A percentile compares a stretch with the other conserved stretches of the same genome.
These are phyloP conservation scores for Juncus effusus DNA, from an alignment of 176 grass and related monocot species.

Conservation along the genomic window DNA sequence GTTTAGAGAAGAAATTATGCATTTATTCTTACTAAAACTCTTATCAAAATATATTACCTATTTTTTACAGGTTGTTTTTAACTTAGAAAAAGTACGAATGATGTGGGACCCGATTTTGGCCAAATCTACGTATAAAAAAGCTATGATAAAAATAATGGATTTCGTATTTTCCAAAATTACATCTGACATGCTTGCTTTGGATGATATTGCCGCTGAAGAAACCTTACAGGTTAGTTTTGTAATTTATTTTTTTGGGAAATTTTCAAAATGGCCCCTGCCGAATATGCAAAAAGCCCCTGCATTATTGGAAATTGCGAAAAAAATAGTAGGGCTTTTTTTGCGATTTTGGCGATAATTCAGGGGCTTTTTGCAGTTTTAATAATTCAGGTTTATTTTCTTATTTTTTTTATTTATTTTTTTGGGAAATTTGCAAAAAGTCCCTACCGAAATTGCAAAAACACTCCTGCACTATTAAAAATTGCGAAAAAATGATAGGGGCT, in stretches of 20 bases:
- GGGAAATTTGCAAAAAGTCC: too few relatives aligned
- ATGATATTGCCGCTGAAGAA: slow-evolving; percentile 95
- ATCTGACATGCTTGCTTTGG: slow-evolving; percentile 85
- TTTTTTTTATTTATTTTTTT: not conserved
- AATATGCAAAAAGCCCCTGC: not conserved
- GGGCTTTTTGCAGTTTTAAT: not conserved
- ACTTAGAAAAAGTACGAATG: slow-evolving; percentile 85
- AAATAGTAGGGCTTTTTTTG: not conserved
- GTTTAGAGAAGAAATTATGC: slow-evolving; percentile 4
- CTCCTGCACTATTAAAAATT: too few relatives aligned
- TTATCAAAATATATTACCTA: too few relatives aligned
- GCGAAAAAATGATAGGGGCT: too few relatives aligned
- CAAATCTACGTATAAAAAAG: slow-evolving; percentile 69
- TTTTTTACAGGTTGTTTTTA: slow-evolving; percentile 62
- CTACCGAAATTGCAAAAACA: too few relatives aligned
- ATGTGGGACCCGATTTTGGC: slow-evolving; percentile 79
- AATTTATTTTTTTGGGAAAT: slow-evolving; percentile 18
- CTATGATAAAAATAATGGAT: slow-evolving; percentile 67
- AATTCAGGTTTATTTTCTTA: slow-evolving; percentile 1
- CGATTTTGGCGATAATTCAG: not conserved
- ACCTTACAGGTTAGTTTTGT: slow-evolving; percentile 64
- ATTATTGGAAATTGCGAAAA: not conserved
- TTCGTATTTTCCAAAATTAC: slow-evolving; percentile 82
- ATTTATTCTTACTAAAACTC: slow-evolving; percentile 8
- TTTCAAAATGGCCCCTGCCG: not conserved